Conservation (phyloP, 768 basidiomycete species). For the Steccherinum ochraceum region DNA sequence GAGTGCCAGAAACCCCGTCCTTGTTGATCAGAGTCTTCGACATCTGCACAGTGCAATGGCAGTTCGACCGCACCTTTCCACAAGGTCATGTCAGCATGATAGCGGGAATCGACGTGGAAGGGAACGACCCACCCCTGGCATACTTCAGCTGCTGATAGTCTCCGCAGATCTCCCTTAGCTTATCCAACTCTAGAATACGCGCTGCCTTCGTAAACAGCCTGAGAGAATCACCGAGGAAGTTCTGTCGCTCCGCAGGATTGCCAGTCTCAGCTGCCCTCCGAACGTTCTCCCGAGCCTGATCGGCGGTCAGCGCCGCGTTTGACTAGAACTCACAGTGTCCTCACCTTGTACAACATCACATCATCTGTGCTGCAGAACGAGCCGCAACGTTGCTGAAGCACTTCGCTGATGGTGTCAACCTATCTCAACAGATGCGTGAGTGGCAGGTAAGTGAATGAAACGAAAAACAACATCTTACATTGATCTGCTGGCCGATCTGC, state of each 20-base stretch:
- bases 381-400: constrained; percentile 90
- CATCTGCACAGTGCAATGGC: constrained; percentile 75
- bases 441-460: not conserved
- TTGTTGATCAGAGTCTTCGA: constrained; percentile 68
- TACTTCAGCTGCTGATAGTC: constrained; percentile 85
- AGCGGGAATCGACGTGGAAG: not conserved
- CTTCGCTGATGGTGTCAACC: constrained; percentile 96
- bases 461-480: constrained; percentile 50
- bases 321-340: too few relatives aligned
- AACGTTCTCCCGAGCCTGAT: constrained; percentile 86
- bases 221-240: constrained; percentile 80
- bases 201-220: constrained; percentile 90
- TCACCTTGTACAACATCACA: constrained; percentile 95
- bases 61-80: constrained; percentile 73
- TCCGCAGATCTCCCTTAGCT: constrained; percentile 79
- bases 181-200: constrained; percentile 74
- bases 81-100: not conserved
- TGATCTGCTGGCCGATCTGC: constrained; percentile 95
- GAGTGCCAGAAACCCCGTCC: constrained; percentile 75
- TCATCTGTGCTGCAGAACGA: constrained; percentile 98
- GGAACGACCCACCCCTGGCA: constrained; percentile 56
- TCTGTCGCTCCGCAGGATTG: constrained; percentile 67
- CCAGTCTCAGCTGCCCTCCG: constrained; percentile 83
- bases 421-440: too few relatives aligned
- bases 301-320: not conserved